Base-by-base conservation (phyloP, 2,329 filamentous ascomycete genomes). In the Cylindrodendrum hubeiense region DNA sequence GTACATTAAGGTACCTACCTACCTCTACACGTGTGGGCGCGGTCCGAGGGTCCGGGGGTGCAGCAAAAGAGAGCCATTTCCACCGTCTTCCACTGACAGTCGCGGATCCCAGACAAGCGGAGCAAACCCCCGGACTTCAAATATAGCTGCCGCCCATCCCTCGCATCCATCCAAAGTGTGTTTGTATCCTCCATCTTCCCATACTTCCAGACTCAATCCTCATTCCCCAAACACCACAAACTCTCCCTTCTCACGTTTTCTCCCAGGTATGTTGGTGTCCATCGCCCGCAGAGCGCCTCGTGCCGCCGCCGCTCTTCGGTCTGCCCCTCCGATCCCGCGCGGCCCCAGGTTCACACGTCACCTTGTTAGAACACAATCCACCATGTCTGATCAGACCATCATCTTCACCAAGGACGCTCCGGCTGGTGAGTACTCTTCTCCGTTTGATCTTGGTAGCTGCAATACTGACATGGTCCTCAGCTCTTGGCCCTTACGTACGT, bases 401-500 rank as follows among this genome's bases (percentile, higher is more conserved):
- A 77, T 91, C 71, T 85, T 86, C 77, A 86, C 86, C 79, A 86
- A 87, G 81, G 83, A 89, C 71, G 88, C 87, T 70, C 85, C 87
- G 70, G 82, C 84, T 74, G 84, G 87, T 89, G 79, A 79, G 87
- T 85, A 21, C 13, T 50, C 22, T 12, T 30, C 34, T 9, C 30
- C 28, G n/a, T n/a, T n/a, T 41, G 21, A 13, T 10, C 13, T n/a
- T 39, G 9, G 21, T 24, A 41, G 43, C 39, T 5, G n/a, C 17
- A 33, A 28, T 43, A 47, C 67, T 74, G 28, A 71, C 52, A 12
- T 12, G 47, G 47, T 12, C 41, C 22, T 44, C 62, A 90, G 89
- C 87, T 76, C 84, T 88, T 71, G 89, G 88, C 59, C 88, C 89
- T 71, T 91, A 91, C 79, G 88, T 90, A 83, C 77, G 87, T 78